These are phyloP conservation scores for Mycena epipterygia DNA, from an alignment of 768 basidiomycete species.

Conservation along the genomic window DNA sequence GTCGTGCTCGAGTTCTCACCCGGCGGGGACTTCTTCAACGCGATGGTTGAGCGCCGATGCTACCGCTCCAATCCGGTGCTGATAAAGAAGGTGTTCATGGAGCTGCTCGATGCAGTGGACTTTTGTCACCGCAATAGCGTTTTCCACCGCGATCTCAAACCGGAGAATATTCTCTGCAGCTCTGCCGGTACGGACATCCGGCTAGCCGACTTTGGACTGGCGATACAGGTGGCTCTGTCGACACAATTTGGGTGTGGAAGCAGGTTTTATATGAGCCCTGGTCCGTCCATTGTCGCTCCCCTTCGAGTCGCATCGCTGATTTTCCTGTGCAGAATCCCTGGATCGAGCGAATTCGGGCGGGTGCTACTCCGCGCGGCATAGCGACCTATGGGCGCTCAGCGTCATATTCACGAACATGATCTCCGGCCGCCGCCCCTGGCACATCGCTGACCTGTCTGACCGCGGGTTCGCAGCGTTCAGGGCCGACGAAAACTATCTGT, in stretches of 20 bases:
- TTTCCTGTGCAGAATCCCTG: slow-evolving; percentile 11
- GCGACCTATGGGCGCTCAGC: slow-evolving; percentile 8
- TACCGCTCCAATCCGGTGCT: no score
- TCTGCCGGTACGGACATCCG: no score
- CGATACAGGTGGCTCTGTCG: no score
- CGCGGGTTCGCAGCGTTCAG: slow-evolving; percentile 1
- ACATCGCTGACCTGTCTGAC: not conserved
- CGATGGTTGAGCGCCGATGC: no score
- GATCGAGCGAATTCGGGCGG: not conserved
- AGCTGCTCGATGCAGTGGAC: no score
- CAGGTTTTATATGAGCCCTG: slow-evolving; percentile 49
- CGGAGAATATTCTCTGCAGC: no score
- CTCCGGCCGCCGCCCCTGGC: slow-evolving; percentile 2
- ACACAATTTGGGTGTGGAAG: slow-evolving; percentile 50
- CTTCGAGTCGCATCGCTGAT: not conserved
- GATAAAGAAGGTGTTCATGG: no score
- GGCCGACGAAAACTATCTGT: not conserved
- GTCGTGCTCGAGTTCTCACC: no score
- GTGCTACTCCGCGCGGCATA: slow-evolving; percentile 8
- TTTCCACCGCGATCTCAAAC: no score
- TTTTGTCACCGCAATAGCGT: no score
- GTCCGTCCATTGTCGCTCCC: slow-evolving; percentile 16
- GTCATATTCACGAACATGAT: slow-evolving; percentile 12
- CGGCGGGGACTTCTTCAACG: no score
- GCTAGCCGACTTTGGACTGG: no score